Base-by-base conservation (phyloP, 306 rosid genomes). In the Vicia villosa region DNA sequence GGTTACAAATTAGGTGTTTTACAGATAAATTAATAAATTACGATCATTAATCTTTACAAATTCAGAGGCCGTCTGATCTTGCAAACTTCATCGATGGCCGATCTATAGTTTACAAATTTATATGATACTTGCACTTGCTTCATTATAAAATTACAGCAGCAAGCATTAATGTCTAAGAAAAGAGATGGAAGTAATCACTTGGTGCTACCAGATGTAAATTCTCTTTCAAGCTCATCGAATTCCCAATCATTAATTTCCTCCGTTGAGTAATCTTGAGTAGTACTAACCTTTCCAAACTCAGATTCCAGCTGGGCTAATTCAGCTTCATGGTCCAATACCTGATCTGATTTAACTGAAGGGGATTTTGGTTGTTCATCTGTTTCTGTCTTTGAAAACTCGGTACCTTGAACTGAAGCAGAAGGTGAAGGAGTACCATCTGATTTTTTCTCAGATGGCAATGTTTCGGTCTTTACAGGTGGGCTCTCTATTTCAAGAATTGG, bases 221-320 rank as follows among this genome's bases (percentile, higher is more conserved):
- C 99, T 83, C 76, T 89, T 78, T 95, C 99, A 73, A 95, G 99
- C 79, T 91, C 99, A 38, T 95, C 99, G 45, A 95, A 95, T 47
- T 95, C 99, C 99, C 99, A 95, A 68, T 86, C 97, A 20, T 87
- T 88, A 63, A 95, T 86, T 82, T 89, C 99, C 40, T 89, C 96
- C 2, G 80, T 10, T 1, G 95, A 73, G 80, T 95, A 95, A 79
- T 95, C 96, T 24, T 79, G 86, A 52, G 32, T 11, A 52, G 32
- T 11, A 69, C 86, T 74, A 19, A 86, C 92, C 63, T 86, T 89
- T 26, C 99, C 99, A 70, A 91, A 84, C 84, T 95, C 96, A 0
- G 97, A 87, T 74, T 91, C 97, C 69, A 89, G 88, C 83, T 87
- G 84, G 17, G 97, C 97, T 57, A 91, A 82, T 77, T 95, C 97